Conservation (phyloP, 352 stramenopile species). For the Elongisporangium anandrum region DNA sequence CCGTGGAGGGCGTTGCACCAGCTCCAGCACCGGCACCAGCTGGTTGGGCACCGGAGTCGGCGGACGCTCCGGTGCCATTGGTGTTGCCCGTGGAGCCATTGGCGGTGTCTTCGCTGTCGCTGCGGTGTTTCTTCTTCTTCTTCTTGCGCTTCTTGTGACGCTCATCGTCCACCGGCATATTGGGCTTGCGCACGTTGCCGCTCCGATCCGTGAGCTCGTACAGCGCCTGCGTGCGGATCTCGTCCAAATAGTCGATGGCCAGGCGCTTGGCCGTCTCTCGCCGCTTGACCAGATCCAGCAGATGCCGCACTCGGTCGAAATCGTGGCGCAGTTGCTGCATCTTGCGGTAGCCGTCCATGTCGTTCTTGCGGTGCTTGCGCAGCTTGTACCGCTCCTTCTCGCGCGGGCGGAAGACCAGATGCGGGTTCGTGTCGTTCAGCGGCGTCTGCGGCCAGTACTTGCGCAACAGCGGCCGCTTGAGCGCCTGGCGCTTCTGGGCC, state of each 20-base stretch:
- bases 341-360: conserved; percentile 94
- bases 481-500: conserved; percentile 89
- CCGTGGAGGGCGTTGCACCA: not conserved
- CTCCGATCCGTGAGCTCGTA: conserved; percentile 51
- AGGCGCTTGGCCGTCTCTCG: conserved; percentile 83
- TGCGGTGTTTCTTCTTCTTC: conserved; percentile 74
- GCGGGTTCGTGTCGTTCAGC: conserved; percentile 97
- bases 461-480: conserved; percentile 92
- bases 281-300: conserved; percentile 81
- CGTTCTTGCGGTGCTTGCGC: conserved; percentile 95
- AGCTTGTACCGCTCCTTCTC: conserved; percentile 98
- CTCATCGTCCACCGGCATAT: conserved; percentile 51
- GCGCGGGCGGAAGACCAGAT: conserved; percentile 96
- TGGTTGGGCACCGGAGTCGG: not conserved
- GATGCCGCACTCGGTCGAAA: conserved; percentile 87
- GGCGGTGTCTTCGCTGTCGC: conserved; percentile 28
- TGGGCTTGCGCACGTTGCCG: conserved; percentile 38
- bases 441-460: conserved; percentile 96
- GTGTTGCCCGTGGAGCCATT: not conserved
- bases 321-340: conserved; percentile 91
- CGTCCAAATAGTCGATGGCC: conserved; percentile 79
- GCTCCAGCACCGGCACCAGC: not conserved
- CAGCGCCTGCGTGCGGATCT: conserved; percentile 62
- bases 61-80: conserved; percentile 7
- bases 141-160: conserved; percentile 54